Base-by-base conservation (phyloP, 805 yeast genomes). In the Grigorovia transvaalensis region DNA sequence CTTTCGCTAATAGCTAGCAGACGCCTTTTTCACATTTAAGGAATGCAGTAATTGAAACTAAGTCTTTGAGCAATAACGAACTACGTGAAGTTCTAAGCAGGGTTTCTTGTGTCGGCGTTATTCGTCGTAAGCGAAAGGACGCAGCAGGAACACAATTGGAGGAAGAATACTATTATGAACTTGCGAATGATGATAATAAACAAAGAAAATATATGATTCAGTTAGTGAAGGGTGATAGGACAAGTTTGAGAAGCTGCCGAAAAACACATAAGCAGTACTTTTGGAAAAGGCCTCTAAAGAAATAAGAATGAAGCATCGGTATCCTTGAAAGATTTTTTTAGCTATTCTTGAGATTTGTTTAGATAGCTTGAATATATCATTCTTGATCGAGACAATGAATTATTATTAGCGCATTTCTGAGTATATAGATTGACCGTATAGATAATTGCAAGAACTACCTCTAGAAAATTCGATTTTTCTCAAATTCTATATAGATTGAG, bases 111-210 rank as follows among this genome's bases (percentile, higher is more conserved):
- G 76, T 91, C 52, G 98, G 98, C 17, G 85, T 86, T 12, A 90
- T 93, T 54, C 78, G 80, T 61, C 84, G 98, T 68, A 75, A 77
- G 54, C 97, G 97, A 47, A 90, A 89, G 66, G 98, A 93, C 68
- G 97, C 98, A 4, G 95, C 97, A 1, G 99, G 98, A 15, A 88
- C 89, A 67, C 89, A 87, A 5, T 74, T 93, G 54, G 97, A 91
- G 57, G 96, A 88, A 66, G 97, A 91, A 65, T 93, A 88, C 64
- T 93, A 88, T 68, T 93, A 93, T 63, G 81, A 83, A 51, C 82
- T 89, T 7, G 98, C 88, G 58, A 77, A 82, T 45, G 99, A 93
- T 68, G 64, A 70, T 41, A 96, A 91, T 62, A 61, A 64, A 38
- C 80, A 81, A 49, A 81, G 99, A 64, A 82, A 80, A 44, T 67